phyloP scores from a whole-genome alignment of 495 filamentous ascomycete species.

The Talaromyces ruber region DNA sequence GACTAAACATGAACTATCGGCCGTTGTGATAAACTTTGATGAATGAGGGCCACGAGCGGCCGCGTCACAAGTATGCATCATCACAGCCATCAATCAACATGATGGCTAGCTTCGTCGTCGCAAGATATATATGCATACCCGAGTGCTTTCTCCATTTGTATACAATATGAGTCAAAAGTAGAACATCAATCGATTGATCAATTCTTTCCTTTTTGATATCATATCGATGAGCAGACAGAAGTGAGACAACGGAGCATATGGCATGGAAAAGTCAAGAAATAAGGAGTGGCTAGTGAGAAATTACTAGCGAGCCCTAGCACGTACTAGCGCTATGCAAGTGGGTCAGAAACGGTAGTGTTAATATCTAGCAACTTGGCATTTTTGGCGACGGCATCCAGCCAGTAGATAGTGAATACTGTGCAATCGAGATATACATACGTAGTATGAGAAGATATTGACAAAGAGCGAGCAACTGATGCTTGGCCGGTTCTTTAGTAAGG shows the following conservation, averaged over 20 bases:
- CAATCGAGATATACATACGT: no score
- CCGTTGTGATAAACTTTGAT: background rate
- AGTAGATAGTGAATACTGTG: no score
- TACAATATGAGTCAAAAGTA: background rate
- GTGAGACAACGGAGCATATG: background rate
- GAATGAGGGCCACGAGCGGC: background rate
- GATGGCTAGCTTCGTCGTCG: background rate
- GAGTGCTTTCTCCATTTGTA: background rate
- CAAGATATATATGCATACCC: background rate
- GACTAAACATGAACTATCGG: background rate
- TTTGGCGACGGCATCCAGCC: background rate
- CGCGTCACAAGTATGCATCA: background rate
- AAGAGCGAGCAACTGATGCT: background rate
- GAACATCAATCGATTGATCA: background rate
- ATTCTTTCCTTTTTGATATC: background rate
- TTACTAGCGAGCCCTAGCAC: background rate
- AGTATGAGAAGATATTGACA: no score
- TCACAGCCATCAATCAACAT: background rate
- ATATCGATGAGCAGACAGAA: background rate
- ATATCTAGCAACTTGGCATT: background rate
- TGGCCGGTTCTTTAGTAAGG: background rate
- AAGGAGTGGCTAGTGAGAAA: background rate
- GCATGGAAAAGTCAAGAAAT: background rate
- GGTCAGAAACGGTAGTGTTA: background rate
- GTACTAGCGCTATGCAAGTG: background rate